Percentiles rank a stretch among this genome's conserved stretches.
phyloP scores from a whole-genome alignment of 1,139 yeast species.

The Kazachstania sp. region DNA sequence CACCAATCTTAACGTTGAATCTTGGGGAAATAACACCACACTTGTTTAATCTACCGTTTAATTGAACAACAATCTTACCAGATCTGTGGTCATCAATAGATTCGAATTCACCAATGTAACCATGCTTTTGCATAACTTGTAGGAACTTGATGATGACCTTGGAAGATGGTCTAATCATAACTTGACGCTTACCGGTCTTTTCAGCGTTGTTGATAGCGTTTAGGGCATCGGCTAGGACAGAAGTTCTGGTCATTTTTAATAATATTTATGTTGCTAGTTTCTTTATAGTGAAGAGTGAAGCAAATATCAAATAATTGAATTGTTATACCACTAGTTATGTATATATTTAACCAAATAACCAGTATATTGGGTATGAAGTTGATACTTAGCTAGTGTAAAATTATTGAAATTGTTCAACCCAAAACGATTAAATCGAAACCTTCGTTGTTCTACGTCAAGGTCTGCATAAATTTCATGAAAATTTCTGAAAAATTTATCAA shows the following conservation, averaged over 20 bases:
- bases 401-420: too few species aligned
- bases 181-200: conserved; percentile 99
- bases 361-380: too few species aligned
- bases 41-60: conserved; percentile 97
- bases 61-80: conserved; percentile 93
- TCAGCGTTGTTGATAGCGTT: conserved; percentile 99
- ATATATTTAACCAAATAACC: too few species aligned
- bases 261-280: neutral
- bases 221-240: conserved; percentile 98
- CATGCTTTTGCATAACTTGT: conserved; percentile 97
- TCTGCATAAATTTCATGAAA: too few species aligned
- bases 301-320: neutral
- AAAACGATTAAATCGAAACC: too few species aligned
- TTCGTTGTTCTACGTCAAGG: too few species aligned
- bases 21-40: conserved; percentile 98
- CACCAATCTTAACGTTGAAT: conserved; percentile 88
- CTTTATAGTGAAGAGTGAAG: neutral
- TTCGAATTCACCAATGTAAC: conserved; percentile 99
- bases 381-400: too few species aligned
- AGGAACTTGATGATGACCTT: conserved; percentile 96
- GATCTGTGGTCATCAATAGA: conserved; percentile 99
- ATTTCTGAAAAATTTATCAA: too few species aligned
- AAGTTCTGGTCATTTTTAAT: conserved; percentile 84
- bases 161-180: conserved; percentile 95
- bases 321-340: neutral